Percentiles rank a stretch among this genome's conserved stretches.
Evolutionary conservation across 192 early-diverging fungal genomes (phyloP).

Genomic region (Coemansia furcata): DNA sequence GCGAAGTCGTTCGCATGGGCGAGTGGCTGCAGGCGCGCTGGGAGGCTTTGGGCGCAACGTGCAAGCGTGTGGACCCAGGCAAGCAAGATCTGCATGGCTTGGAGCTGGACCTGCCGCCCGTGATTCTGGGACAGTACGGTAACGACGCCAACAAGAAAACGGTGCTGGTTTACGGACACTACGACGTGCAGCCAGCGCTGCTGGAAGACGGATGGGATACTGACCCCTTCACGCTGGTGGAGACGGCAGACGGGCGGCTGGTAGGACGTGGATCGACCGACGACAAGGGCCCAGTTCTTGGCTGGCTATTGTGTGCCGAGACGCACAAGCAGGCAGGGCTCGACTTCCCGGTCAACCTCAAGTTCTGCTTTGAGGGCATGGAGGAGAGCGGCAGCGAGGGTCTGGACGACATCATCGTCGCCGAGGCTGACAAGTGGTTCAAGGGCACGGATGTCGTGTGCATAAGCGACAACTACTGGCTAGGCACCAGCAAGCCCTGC

Average conservation of each 20-base stretch:
- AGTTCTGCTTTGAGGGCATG: slow-evolving; percentile 99
- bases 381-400: slow-evolving; percentile 87
- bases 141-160: slow-evolving; percentile 92
- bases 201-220: slow-evolving; percentile 85
- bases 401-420: slow-evolving; percentile 82
- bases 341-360: slow-evolving; percentile 92
- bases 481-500: slow-evolving; percentile 94
- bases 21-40: slow-evolving; percentile 79
- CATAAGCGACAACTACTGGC: slow-evolving; percentile 99
- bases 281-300: slow-evolving; percentile 98
- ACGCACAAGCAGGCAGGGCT: slow-evolving; percentile 87
- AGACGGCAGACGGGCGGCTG: slow-evolving; percentile 80
- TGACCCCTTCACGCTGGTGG: slow-evolving; percentile 86
- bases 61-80: slow-evolving; percentile 67
- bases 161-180: slow-evolving; percentile 95
- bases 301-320: slow-evolving; percentile 95
- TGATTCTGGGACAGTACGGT: slow-evolving; percentile 90
- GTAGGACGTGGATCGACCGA: slow-evolving; percentile 92
- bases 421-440: slow-evolving; percentile 90
- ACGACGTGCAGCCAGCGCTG: slow-evolving; percentile 95
- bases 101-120: slow-evolving; percentile 80
- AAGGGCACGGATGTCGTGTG: slow-evolving; percentile 91
- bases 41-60: slow-evolving; percentile 65
- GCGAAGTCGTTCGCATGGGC: slow-evolving; percentile 86
- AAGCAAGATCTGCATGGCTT: slow-evolving; percentile 81